Conservation (phyloP, 257 asterid species). For the Echium plantagineum region DNA sequence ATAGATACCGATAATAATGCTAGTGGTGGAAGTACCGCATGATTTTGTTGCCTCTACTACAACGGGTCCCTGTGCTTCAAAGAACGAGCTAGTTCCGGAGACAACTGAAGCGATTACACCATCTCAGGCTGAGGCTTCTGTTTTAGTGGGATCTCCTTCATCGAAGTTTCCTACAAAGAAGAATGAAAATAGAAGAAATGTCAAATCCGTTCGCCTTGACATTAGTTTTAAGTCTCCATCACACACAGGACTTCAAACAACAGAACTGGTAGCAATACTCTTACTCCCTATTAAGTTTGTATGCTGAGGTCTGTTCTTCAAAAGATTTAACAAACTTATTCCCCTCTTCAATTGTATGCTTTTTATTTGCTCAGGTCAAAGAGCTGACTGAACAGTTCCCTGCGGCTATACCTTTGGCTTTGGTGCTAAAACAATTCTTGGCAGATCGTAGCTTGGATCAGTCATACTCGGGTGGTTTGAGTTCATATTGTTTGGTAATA, state of each 20-base stretch:
- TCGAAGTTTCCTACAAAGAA: conserved; percentile 29
- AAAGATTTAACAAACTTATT: conserved; percentile 8
- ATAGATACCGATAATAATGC: conserved; percentile 97
- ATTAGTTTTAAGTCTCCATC: conserved; percentile 96
- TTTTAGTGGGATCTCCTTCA: conserved; percentile 32
- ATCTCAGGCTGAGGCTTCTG: conserved; percentile 33
- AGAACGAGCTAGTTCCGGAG: conserved; percentile 35
- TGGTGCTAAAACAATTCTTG: conserved; percentile 91
- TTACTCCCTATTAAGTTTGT: conserved; percentile 4
- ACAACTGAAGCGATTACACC: conserved; percentile 38
- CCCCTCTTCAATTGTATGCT: conserved; percentile 7
- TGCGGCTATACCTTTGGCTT: conserved; percentile 81
- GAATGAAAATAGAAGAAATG: conserved; percentile 35
- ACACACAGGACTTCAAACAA: conserved; percentile 94
- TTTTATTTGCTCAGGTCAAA: conserved; percentile 51
- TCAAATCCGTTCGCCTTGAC: conserved; percentile 82
- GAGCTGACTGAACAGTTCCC: conserved; percentile 89
- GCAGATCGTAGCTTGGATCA: conserved; percentile 97
- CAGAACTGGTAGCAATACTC: conserved; percentile 69
- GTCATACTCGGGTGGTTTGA: conserved; percentile 96
- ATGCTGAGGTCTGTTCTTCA: conserved; percentile 9
- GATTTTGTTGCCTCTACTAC: conserved; percentile 50
- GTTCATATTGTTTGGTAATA: conserved; percentile 93
- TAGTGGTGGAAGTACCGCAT: conserved; percentile 93
- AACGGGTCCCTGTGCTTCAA: conserved; percentile 36